These are phyloP conservation scores for Yamadazyma takamatsuzukensis DNA, from an alignment of 805 yeast species.

Conservation along the genomic window DNA sequence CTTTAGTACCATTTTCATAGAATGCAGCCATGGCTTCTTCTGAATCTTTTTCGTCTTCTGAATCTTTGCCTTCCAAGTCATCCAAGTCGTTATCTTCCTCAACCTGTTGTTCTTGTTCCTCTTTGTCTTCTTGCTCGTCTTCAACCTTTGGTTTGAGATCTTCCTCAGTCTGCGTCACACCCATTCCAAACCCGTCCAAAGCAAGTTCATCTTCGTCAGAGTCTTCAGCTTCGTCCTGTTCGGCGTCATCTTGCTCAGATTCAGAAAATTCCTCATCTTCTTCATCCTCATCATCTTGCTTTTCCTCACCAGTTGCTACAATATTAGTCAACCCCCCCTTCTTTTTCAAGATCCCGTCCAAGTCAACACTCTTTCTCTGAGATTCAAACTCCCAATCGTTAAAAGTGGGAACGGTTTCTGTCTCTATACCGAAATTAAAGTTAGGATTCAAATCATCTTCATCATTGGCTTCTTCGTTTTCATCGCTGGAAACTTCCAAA, in stretches of 20 bases:
- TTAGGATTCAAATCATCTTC: slow-evolving; percentile 61
- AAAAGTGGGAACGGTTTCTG: slow-evolving; percentile 42
- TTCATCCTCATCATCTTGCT: slow-evolving; percentile 17
- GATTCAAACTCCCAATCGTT: slow-evolving; percentile 85
- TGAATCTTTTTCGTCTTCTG: slow-evolving; percentile 53
- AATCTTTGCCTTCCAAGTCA: slow-evolving; percentile 15
- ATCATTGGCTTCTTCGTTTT: slow-evolving; percentile 18
- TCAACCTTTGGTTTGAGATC: slow-evolving; percentile 27
- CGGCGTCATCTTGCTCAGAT: slow-evolving; percentile 26
- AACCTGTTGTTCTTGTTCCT: slow-evolving; percentile 20
- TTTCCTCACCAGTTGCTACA: slow-evolving; percentile 37
- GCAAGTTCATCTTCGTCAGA: slow-evolving; percentile 40
- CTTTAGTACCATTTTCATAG: slow-evolving; percentile 47
- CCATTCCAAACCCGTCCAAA: slow-evolving; percentile 46
- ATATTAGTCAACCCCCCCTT: slow-evolving; percentile 70
- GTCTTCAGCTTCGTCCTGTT: slow-evolving; percentile 23
- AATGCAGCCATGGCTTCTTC: slow-evolving; percentile 81
- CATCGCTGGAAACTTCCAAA: slow-evolving; percentile 20
- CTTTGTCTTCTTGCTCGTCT: slow-evolving; percentile 23
- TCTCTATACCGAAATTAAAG: slow-evolving; percentile 64
- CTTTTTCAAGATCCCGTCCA: slow-evolving; percentile 81
- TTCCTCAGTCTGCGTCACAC: slow-evolving; percentile 27
- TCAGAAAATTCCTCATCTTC: slow-evolving; percentile 21
- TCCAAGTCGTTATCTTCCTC: slow-evolving; percentile 26
- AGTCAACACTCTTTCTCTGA: slow-evolving; percentile 58